These are phyloP conservation scores for Gnomoniopsis smithogilvyi DNA, from an alignment of 2,329 filamentous ascomycete genomes.

Conservation along the genomic window DNA sequence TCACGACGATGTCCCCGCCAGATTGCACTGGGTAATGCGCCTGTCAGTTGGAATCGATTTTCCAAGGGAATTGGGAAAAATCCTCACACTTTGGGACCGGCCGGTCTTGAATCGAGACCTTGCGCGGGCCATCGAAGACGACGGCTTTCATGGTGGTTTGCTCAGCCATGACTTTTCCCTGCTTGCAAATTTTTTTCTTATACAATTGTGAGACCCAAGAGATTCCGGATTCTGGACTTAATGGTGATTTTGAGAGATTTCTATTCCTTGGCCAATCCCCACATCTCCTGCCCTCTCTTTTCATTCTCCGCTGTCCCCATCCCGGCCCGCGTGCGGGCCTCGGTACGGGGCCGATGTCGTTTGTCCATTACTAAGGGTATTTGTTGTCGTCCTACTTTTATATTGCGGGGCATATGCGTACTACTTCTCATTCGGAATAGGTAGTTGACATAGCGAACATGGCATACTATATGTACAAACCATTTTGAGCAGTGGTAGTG, in stretches of 20 bases:
- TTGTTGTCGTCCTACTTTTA: no score
- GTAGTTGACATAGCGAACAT: no score
- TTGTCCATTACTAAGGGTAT: no score
- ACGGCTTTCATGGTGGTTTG: slow-evolving; percentile 80
- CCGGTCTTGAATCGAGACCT: slow-evolving; percentile 73
- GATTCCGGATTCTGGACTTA: neutral
- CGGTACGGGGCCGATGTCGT: neutral
- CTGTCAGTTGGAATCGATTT: slow-evolving; percentile 24
- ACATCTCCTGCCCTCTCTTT: neutral
- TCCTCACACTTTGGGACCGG: slow-evolving; percentile 66
- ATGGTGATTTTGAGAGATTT: neutral
- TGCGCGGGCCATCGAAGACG: slow-evolving; percentile 75
- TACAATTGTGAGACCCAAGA: neutral
- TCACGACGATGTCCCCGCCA: slow-evolving; percentile 74
- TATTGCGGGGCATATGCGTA: neutral
- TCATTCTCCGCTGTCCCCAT: neutral
- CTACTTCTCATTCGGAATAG: neutral
- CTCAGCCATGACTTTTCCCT: slow-evolving; percentile 26
- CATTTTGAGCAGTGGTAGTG: no score
- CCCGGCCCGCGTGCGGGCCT: neutral
- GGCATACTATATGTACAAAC: no score
- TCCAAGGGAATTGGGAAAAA: neutral
- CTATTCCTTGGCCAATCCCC: neutral
- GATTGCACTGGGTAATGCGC: slow-evolving; percentile 60
- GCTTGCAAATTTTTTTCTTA: neutral